These are phyloP conservation scores for Lagenidium sp. DNA, from an alignment of 352 stramenopile species.

Conservation along the genomic window DNA sequence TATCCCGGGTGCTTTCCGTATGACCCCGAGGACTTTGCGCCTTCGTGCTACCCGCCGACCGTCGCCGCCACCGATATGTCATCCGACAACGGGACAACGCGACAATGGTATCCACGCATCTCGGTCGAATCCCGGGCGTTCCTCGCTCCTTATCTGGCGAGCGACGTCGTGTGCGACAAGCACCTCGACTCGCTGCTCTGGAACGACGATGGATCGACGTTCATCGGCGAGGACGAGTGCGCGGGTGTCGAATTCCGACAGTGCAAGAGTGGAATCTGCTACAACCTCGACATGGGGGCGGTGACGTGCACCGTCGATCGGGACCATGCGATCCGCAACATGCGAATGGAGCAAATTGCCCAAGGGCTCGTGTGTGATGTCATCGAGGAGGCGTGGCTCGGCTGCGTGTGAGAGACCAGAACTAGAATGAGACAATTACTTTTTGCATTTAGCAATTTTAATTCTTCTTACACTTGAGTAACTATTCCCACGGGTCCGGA, in stretches of 20 bases:
- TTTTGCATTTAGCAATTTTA: slow-evolving; percentile 19
- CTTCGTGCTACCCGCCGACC: slow-evolving; percentile 5
- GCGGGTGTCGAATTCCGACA: not conserved
- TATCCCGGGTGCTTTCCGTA: not conserved
- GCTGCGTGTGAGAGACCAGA: slow-evolving; percentile 2
- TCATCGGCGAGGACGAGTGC: no score
- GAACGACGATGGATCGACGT: no score
- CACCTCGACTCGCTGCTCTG: no score
- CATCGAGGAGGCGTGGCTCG: slow-evolving; percentile 16
- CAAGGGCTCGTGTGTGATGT: slow-evolving; percentile 10
- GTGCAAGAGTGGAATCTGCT: slow-evolving; percentile 2
- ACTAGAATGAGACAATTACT: not conserved
- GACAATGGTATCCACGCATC: slow-evolving; percentile 1
- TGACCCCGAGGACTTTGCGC: not conserved
- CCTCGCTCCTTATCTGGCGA: slow-evolving; percentile 4
- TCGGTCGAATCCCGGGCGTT: slow-evolving; percentile 1
- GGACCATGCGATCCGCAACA: not conserved
- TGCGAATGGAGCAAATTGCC: not conserved
- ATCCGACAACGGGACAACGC: not conserved
- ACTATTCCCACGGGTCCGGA: no score
- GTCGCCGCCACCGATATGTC: not conserved
- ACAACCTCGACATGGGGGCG: not conserved
- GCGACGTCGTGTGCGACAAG: not conserved
- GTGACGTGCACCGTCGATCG: not conserved
- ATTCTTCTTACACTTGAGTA: no score